A percentile compares a stretch with the other conserved stretches of the same genome.
phyloP scores from a whole-genome alignment of 495 filamentous ascomycete species.

The Peziza echinospora region DNA sequence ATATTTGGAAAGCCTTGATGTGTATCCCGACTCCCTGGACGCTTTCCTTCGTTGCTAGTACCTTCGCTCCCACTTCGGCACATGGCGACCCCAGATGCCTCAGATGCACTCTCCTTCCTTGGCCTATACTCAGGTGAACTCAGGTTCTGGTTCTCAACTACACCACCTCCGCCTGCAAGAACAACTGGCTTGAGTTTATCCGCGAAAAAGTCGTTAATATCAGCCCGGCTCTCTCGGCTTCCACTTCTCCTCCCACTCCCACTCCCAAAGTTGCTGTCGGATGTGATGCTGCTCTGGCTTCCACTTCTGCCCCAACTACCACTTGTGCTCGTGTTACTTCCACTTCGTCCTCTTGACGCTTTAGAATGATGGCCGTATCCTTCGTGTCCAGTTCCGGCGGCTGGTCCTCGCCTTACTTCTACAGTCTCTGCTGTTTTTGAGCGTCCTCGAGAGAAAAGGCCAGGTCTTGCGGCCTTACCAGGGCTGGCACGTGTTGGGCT shows the following conservation, averaged over 20 bases:
- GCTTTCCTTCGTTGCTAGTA: background rate
- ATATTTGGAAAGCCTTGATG: background rate
- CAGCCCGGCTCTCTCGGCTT: conserved; percentile 24
- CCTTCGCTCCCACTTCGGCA: background rate
- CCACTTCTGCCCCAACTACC: conserved; percentile 28
- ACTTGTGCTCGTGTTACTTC: conserved; percentile 28
- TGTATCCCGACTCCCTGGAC: background rate
- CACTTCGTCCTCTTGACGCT: conserved; percentile 30
- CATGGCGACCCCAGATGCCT: background rate
- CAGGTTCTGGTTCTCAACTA: conserved; percentile 35
- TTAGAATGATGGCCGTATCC: conserved; percentile 61
- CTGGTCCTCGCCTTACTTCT: conserved; percentile 51
- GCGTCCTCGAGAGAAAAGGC: conserved; percentile 11
- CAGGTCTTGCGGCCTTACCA: conserved; percentile 8
- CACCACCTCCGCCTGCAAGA: conserved; percentile 55
- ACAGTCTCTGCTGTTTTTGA: conserved; percentile 25
- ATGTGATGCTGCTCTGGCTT: conserved; percentile 18
- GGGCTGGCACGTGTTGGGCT: conserved; percentile 14
- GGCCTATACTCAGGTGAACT: background rate
- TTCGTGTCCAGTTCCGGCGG: conserved; percentile 86
- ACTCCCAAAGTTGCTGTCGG: conserved; percentile 30
- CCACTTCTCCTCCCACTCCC: conserved; percentile 35
- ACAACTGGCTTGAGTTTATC: conserved; percentile 71
- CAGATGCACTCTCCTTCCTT: background rate
- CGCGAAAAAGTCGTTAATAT: conserved; percentile 44